phyloP scores from a whole-genome alignment of 495 filamentous ascomycete genomes.

The Glutinoglossum americanum region DNA sequence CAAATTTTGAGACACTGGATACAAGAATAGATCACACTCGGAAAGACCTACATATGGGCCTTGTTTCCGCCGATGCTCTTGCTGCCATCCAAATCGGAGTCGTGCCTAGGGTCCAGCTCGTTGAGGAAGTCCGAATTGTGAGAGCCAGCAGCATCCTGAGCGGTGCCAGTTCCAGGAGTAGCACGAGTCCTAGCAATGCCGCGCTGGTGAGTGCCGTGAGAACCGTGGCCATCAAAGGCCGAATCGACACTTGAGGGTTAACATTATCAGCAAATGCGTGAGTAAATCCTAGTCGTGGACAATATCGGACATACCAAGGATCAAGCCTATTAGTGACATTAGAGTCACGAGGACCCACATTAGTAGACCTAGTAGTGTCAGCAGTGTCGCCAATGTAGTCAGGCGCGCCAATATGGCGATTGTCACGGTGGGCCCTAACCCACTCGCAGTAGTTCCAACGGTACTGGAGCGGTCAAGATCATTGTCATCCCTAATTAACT shows the following conservation, averaged over 20 bases:
- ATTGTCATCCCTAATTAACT: too few relatives aligned
- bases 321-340: conserved; percentile 33
- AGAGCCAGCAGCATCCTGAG: conserved; percentile 26
- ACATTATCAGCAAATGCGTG: background rate
- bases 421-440: too few relatives aligned
- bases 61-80: conserved; percentile 12
- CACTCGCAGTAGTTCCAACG: background rate
- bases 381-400: too few relatives aligned
- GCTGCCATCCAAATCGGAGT: conserved; percentile 12
- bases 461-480: too few relatives aligned
- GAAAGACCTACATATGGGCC: conserved; percentile 7
- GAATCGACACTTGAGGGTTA: conserved; percentile 21
- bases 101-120: conserved; percentile 32
- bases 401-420: conserved; percentile 4
- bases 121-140: conserved; percentile 30
- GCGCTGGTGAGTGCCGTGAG: conserved; percentile 1
- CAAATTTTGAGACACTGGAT: background rate
- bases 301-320: conserved; percentile 7
- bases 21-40: background rate
- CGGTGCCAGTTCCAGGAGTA: conserved; percentile 6
- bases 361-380: conserved; percentile 11
- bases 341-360: conserved; percentile 28
- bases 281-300: background rate
- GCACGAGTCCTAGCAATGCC: conserved; percentile 2
- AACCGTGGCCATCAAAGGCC: conserved; percentile 13